Evolutionary conservation across 2,329 filamentous ascomycete genomes (phyloP), one percentile per base, ranked within the genome.

Genomic region (Fusarium humuli): DNA sequence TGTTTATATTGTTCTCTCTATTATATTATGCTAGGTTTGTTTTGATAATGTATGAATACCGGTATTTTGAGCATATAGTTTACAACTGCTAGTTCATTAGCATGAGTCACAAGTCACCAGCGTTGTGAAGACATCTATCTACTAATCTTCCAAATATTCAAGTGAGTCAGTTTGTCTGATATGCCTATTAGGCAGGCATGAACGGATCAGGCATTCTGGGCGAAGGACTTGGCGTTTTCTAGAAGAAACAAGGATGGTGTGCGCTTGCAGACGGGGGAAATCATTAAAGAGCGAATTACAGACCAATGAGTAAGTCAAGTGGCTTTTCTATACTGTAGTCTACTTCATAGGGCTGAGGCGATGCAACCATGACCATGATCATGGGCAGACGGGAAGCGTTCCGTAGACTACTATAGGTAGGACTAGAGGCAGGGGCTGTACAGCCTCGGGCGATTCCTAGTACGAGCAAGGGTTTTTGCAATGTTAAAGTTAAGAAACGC

Each of bases 391-490:
- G 32, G 48, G 22, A 40, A 52, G 18, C 32, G 22, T 52, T 52
- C 49, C 30, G 30, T 20, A 54, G 40, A 37, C 29, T 25, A 34
- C 30, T 16, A 10, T 34, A 32, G 30, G 50, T 37, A n/a, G 20
- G 32, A n/a, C 22, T 59, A 59, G 49, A 64, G 44, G 44, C 40
- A 29, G 61, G 37, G 45, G 34, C 13, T 66, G 63, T 66, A 66
- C 63, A 66, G 63, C 65, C 65, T 68, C 65, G 64, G 65, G 65
- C 65, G 65, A 68, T 53, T 59, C 32, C 46, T 32, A 49, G 60
- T 37, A 30, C 20, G 22, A 52, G 25, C 63, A 49, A 48, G 50
- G 55, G n/a, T 62, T 57, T 30, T 45, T 14, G 12, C 11, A 14
- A 27, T 25, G 47, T 42, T 40, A 60, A 42, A 25, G 25, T 18